Conservation (phyloP, 2,329 filamentous ascomycete genomes). For the Colletotrichum spinosum region DNA sequence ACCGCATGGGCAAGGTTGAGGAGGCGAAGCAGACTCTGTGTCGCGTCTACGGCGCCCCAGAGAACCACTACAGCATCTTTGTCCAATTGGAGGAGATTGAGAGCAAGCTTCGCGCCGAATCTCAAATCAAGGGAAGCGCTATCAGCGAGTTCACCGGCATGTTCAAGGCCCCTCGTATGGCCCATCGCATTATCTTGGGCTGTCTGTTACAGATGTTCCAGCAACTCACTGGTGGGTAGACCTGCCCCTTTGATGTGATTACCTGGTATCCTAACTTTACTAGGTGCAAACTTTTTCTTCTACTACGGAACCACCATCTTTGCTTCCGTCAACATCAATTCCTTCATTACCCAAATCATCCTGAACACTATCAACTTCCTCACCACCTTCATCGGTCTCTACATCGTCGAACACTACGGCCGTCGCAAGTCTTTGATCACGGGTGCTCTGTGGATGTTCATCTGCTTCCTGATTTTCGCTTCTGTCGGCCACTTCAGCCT, state of each 20-base stretch:
- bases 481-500: constrained; percentile 64
- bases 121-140: constrained; percentile 51
- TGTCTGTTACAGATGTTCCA: constrained; percentile 73
- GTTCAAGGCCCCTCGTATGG: constrained; percentile 73
- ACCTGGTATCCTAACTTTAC: no score
- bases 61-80: constrained; percentile 58
- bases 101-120: constrained; percentile 63
- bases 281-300: constrained; percentile 75
- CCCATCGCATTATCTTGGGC: constrained; percentile 71
- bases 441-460: constrained; percentile 71
- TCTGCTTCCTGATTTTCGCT: constrained; percentile 70
- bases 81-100: constrained; percentile 66
- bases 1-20: constrained; percentile 58
- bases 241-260: no score
- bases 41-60: constrained; percentile 57
- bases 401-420: constrained; percentile 75
- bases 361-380: constrained; percentile 75
- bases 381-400: constrained; percentile 76
- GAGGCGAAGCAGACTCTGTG: constrained; percentile 61
- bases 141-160: constrained; percentile 66
- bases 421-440: constrained; percentile 71
- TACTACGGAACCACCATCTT: constrained; percentile 70
- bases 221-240: constrained; percentile 61
- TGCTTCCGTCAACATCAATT: constrained; percentile 61
- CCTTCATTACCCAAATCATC: constrained; percentile 76